Base-by-base conservation (phyloP, 2,329 filamentous ascomycete species). In the Cercospora sp. region DNA sequence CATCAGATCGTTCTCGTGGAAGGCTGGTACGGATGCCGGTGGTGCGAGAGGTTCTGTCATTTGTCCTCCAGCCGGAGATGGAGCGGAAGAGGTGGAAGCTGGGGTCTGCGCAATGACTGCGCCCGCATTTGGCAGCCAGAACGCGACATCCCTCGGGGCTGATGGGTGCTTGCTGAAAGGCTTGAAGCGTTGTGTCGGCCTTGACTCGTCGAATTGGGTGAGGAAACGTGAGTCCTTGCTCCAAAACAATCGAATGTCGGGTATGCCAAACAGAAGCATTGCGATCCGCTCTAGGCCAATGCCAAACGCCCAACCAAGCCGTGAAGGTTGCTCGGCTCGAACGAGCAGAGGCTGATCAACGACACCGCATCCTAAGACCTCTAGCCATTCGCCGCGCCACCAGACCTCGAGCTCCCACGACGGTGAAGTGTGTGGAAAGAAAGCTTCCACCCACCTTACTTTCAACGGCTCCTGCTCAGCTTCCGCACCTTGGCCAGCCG, bases 1-100 rank as follows among this genome's bases (percentile, higher is more conserved):
- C 94, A 98, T 98, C 62, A 98, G 84, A 79, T 99, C 95, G 80
- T 98, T 98, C 79, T 96, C 94, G 79, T 98, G 94, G 77, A 97
- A 93, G 0, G 81, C 80, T 7, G 74, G 73, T n/a, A 51, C 18
- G 58, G 80, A 78, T 26, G 79, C 77, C 45, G 79, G 75, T 69
- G 79, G 78, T 31, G 66, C 64, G 13, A 71, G 73, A 71, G 70
- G 79, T 73, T 69, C 79, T 8, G 77, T 73, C 71, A 75, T 69
- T 76, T 79, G 72, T 68, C 78, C 71, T 72, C 79, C 73, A 26
- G 75, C 79, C 58, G 75, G 73, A 61, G 71, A 79, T 60, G 73
- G 77, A 5, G 78, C 72, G 5, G 79, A 75, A 6, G 75, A 75
- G 5, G 72, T 70, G 5, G 75, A 71, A 18, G 77, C 76, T 5